Base-by-base conservation (phyloP, 2,329 filamentous ascomycete genomes). In the Ophiostoma ips region DNA sequence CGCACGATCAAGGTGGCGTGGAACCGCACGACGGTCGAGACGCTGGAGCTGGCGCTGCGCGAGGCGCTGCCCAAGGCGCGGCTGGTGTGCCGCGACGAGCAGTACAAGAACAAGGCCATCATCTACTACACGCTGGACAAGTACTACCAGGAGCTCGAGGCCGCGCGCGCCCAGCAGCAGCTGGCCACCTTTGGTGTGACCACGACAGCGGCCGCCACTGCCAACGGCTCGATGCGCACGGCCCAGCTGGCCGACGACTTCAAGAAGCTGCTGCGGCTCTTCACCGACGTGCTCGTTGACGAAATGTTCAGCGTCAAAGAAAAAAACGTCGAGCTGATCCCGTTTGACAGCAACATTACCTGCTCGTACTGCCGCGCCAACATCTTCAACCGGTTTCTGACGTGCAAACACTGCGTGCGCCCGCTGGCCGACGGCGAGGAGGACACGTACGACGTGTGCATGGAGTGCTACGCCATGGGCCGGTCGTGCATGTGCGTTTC, bases 401-500 rank as follows among this genome's bases (percentile, higher is more conserved):
- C 89, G 3, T 98, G 92, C 69, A 87, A 87, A 52, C 77, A 81
- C 49, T 98, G 92, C 63, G 76, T 87, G 43, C 74, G 82, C 34
- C 70, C 73, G 46, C 71, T 86, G 18, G 70, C 76, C 11, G 75
- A 76, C 52, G 84, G 80, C 31, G 78, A 75, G 15, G 83, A 87
- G 50, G 86, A 96, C 60, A 86, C 86, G 0, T 98, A 96, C 62
- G 92, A 98, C 63, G 75, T 98, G 19, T 98, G 92, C 61, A 89
- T 98, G 85, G 92, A 98, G 58, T 98, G 92, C 62, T 98, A 94
- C 61, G 84, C 81, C n/a, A 94, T 96, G 84, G 92, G 92, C 19
- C 79, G 92, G 48, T 95, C 89, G 43, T 98, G 92, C 62, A 79
- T 77, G 3, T 98, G 92, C 60, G 76, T 94, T 47, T 94, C 89